Base-by-base conservation (phyloP, 441 rosid species). In the Manihot esculenta region DNA sequence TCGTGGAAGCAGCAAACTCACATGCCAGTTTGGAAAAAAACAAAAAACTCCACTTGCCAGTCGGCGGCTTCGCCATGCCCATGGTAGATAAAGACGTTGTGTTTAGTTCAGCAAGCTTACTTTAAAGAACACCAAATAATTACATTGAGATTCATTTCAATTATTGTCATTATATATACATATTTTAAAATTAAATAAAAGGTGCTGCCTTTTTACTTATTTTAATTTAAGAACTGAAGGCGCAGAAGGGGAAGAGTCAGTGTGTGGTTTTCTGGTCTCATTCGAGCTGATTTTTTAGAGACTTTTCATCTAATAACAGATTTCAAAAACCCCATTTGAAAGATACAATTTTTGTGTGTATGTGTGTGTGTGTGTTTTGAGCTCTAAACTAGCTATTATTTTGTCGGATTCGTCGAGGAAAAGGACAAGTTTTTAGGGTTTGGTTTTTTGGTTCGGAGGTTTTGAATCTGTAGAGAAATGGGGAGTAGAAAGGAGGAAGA, bases 401-500 rank as follows among this genome's bases (percentile, higher is more conserved):
- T 13, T n/a, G 44, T 38, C 8, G 38, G 38, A 33, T 38, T 38
- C 8, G 7, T 38, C 42, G 8, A 5, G 42, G 42, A 1, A 5
- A 5, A 5, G 1, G 42, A 5, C 7, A 5, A 5, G 48, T 38
- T 38, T 48, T 51, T 60, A 60, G 72, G 68, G 55, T 44, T 60
- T 42, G 62, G 42, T 38, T 38, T 38, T n/a, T 38, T 38, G 42
- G 42, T 5, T 38, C 8, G 42, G 33, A 14, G 7, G 5, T 38
- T 65, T 17, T 41, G 13, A 35, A 20, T 49, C 15, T 74, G 61
- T 50, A 63, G 80, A 69, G 79, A 83, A 68, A 94, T 90, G 98
- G 91, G 85, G 59, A 92, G 91, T 77, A 90, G 89, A 75, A 89
- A 82, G 73, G 98, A 90, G 75, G 98, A 95, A 77, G 97, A 95